Percentiles rank a stretch among this genome's conserved stretches.
These are phyloP conservation scores for Talaromyces sp. DNA, from an alignment of 2,329 filamentous ascomycete species.

Conservation along the genomic window DNA sequence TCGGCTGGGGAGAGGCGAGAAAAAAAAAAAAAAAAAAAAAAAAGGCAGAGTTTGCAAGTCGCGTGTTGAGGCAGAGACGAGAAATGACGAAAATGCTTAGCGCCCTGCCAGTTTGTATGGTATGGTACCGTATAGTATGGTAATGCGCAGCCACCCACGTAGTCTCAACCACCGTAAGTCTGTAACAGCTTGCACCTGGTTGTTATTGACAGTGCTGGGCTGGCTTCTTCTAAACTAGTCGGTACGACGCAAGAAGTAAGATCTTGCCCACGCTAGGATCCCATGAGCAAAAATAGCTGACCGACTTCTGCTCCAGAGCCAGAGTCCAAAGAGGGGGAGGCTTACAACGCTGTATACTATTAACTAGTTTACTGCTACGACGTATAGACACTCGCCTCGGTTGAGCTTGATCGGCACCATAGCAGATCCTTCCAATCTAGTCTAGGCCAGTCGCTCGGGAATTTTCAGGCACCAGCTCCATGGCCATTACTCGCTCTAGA, in stretches of 20 bases:
- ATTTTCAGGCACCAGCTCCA: neutral
- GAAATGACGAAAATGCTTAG: conserved; percentile 22
- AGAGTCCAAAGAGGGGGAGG: neutral
- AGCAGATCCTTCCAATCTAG: neutral
- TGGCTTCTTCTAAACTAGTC: neutral
- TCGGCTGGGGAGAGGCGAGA: neutral
- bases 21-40: neutral
- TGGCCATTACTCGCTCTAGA: neutral
- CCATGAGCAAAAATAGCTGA: neutral
- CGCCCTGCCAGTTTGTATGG: conserved; percentile 2
- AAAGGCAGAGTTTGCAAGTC: conserved; percentile 9
- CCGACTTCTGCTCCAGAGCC: neutral
- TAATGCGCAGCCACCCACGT: neutral
- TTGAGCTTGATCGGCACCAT: neutral
- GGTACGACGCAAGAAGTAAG: neutral
- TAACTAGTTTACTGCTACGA: neutral
- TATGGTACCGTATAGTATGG: neutral
- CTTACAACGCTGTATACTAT: neutral
- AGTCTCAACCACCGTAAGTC: no score
- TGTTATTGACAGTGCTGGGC: neutral
- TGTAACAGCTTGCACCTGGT: neutral
- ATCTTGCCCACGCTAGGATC: neutral
- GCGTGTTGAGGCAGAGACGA: conserved; percentile 11
- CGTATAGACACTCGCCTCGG: neutral
- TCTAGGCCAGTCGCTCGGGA: neutral